Evolutionary conservation across 2,329 filamentous ascomycete genomes (phyloP).

Genomic region (Chaetomium globosum): DNA sequence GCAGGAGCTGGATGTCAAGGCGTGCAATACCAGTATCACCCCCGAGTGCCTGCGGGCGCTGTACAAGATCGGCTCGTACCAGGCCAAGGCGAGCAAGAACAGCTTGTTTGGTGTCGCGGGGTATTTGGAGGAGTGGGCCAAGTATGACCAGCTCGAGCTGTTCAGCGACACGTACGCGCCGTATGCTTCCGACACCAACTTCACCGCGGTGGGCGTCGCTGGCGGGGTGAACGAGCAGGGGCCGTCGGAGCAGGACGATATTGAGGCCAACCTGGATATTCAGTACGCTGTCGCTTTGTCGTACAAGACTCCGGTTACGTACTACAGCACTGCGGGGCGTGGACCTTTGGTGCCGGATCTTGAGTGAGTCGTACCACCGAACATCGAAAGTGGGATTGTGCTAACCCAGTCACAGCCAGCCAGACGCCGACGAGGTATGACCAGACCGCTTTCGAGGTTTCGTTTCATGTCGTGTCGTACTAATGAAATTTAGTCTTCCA

Average conservation of each 20-base stretch:
- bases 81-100: conserved; percentile 60
- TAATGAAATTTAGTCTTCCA: conserved; percentile 40
- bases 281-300: conserved; percentile 61
- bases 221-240: conserved; percentile 57
- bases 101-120: conserved; percentile 64
- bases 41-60: conserved; percentile 50
- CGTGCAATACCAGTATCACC: conserved; percentile 47
- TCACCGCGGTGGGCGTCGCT: conserved; percentile 60
- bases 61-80: conserved; percentile 50
- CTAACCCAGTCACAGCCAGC: conserved; percentile 11
- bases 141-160: conserved; percentile 56
- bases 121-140: conserved; percentile 50
- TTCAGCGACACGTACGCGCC: conserved; percentile 57
- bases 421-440: conserved; percentile 19
- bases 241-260: conserved; percentile 43
- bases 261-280: conserved; percentile 65
- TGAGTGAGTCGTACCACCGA: conserved; percentile 43
- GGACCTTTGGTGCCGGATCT: conserved; percentile 48
- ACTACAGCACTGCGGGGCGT: conserved; percentile 61
- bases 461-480: background rate
- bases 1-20: conserved; percentile 32
- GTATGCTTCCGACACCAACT: conserved; percentile 55
- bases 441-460: background rate
- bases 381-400: background rate
- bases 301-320: conserved; percentile 56